Base-by-base conservation (phyloP, 441 rosid genomes). In the Viola pubescens region DNA sequence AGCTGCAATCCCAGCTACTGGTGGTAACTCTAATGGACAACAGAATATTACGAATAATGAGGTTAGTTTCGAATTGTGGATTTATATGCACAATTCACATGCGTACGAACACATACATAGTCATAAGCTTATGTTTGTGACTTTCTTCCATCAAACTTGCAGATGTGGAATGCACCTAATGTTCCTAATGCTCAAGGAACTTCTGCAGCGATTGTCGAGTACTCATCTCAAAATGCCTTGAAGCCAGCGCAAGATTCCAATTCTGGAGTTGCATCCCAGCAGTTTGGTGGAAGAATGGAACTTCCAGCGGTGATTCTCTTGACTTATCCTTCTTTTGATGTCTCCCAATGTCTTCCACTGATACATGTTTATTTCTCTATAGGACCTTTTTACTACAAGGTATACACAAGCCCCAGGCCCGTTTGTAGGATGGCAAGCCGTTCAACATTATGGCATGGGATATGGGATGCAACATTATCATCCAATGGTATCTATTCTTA, bases 371-470 rank as follows among this genome's bases (percentile, higher is more conserved):
- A 64, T 40, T 62, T 52, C 59, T 71, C 48, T 62, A 58, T 78
- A 91, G 98, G 91, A 89, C 69, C 81, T 89, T 62, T 89, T 89
- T 64, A 56, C 91, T 50, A 61, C 81, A 68, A 75, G 75, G 70
- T 84, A 75, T 54, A 50, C 70, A 48, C 70, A 77, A 50, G 71
- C 48, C 5, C 64, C 77, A 7, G 76, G 75, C 3, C 76, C 84
- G 54, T 59, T 73, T 64, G 79, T 70, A 14, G 70, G 65, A 44
- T 82, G 95, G 95, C 82, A 75, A 70, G 54, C 52, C 56, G 67
- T 65, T 69, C 77, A 57, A 60, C 71, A 75, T 46, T 80, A 82
- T 65, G 75, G 74, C 69, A 76, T 57, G 67, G 86, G 77, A 62
- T 86, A 59, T 69, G 67, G 66, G 71, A 67, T 66, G 78, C 88